Percentiles rank a stretch among this genome's conserved stretches.
These are phyloP conservation scores for Saccharomycopsis sp. DNA, from an alignment of 805 yeast species.

Conservation along the genomic window DNA sequence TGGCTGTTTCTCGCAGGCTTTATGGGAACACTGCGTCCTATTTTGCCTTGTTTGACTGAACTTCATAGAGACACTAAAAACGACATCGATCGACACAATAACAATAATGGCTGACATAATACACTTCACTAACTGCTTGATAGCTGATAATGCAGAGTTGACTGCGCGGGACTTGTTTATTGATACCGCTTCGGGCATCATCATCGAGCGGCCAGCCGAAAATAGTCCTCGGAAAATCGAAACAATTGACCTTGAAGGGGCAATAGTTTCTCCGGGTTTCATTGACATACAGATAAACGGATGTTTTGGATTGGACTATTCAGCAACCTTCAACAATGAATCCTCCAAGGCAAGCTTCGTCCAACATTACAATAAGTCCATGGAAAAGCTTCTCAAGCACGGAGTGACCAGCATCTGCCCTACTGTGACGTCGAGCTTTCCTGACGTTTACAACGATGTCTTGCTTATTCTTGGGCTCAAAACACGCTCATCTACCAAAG, in stretches of 20 bases:
- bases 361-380: slow-evolving; percentile 25
- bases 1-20: neutral
- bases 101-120: neutral
- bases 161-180: slow-evolving; percentile 26
- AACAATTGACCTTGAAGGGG: slow-evolving; percentile 28
- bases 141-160: slow-evolving; percentile 35
- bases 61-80: too few species aligned
- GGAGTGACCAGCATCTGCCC: slow-evolving; percentile 41
- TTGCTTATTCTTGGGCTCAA: slow-evolving; percentile 32
- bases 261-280: slow-evolving; percentile 32
- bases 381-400: slow-evolving; percentile 30
- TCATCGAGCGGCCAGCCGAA: slow-evolving; percentile 24
- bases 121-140: slow-evolving; percentile 33
- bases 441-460: slow-evolving; percentile 34
- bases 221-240: slow-evolving; percentile 25
- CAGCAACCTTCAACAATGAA: slow-evolving; percentile 23
- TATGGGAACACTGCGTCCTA: neutral
- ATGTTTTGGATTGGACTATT: slow-evolving; percentile 32
- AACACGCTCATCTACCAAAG: slow-evolving; percentile 26
- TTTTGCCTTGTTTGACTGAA: neutral
- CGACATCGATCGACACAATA: neutral
- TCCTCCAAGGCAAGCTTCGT: neutral
- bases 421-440: slow-evolving; percentile 36
- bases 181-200: slow-evolving; percentile 30
- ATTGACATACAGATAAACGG: slow-evolving; percentile 30